Conservation (phyloP, 2,329 filamentous ascomycete species). For the Colletotrichum endophyticum region DNA sequence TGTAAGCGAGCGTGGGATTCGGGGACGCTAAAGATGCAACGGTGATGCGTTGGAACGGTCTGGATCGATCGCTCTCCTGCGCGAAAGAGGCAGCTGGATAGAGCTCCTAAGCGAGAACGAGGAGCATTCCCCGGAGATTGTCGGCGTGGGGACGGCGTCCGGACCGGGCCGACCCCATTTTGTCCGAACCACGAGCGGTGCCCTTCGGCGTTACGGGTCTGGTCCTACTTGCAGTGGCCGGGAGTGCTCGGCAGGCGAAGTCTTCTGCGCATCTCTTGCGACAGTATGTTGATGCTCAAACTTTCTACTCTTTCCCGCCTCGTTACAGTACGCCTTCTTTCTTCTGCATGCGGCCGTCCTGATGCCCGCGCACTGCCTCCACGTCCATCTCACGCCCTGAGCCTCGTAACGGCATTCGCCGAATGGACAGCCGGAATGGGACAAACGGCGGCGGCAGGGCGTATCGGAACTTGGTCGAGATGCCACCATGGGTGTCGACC, state of each 20-base stretch:
- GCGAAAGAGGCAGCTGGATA: not conserved
- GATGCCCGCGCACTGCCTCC: not conserved
- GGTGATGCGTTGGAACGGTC: not conserved
- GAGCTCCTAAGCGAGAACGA: not conserved
- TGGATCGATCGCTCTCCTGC: not conserved
- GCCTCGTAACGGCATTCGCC: not conserved
- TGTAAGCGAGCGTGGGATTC: not conserved
- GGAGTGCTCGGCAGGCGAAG: not conserved
- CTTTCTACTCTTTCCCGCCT: not conserved
- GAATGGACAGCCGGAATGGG: not conserved
- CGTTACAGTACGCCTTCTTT: not conserved
- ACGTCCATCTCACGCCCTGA: not conserved
- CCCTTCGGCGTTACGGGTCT: not conserved
- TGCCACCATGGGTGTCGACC: not conserved
- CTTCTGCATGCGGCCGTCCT: not conserved
- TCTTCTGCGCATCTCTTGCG: not conserved
- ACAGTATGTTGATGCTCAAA: not conserved
- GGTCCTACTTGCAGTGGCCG: not conserved
- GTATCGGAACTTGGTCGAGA: not conserved
- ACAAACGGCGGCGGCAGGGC: not conserved
- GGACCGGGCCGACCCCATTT: not conserved
- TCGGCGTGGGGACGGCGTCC: not conserved
- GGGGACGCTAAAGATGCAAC: not conserved
- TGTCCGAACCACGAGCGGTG: not conserved
- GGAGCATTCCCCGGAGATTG: not conserved